Conservation (phyloP, 306 rosid genomes). For the Cucurbita pepo region DNA sequence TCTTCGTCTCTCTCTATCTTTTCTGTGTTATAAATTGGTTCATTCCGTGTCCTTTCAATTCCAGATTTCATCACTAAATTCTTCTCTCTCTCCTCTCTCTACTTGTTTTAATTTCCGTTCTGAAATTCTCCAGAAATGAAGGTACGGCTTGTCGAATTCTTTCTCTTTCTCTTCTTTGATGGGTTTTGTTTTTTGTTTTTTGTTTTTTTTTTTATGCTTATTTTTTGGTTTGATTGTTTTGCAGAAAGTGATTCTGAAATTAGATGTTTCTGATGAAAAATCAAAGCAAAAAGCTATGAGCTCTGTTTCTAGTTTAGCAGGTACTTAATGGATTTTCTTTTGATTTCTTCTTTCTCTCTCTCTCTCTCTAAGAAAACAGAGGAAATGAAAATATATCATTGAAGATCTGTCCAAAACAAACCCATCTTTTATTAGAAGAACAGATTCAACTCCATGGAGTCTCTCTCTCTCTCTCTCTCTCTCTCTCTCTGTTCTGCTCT, state of each 20-base stretch:
- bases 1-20: neutral
- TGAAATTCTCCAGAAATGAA: neutral
- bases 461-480: neutral
- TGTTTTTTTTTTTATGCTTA: neutral
- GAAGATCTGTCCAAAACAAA: neutral
- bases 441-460: neutral
- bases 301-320: neutral
- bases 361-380: neutral
- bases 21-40: neutral
- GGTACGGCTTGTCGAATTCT: neutral
- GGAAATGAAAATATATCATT: neutral
- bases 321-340: neutral
- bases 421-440: neutral
- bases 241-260: slow-evolving; percentile 3
- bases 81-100: neutral
- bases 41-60: neutral
- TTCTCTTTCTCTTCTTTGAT: neutral
- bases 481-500: neutral
- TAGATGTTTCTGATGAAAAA: neutral
- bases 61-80: neutral
- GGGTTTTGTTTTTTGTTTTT: neutral
- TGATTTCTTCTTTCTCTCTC: neutral
- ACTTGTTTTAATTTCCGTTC: neutral
- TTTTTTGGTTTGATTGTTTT: neutral
- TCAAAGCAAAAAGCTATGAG: slow-evolving; percentile 6